Evolutionary conservation across 2,329 filamentous ascomycete species (phyloP).

Genomic region (Magnaporthiopsis incrustans): DNA sequence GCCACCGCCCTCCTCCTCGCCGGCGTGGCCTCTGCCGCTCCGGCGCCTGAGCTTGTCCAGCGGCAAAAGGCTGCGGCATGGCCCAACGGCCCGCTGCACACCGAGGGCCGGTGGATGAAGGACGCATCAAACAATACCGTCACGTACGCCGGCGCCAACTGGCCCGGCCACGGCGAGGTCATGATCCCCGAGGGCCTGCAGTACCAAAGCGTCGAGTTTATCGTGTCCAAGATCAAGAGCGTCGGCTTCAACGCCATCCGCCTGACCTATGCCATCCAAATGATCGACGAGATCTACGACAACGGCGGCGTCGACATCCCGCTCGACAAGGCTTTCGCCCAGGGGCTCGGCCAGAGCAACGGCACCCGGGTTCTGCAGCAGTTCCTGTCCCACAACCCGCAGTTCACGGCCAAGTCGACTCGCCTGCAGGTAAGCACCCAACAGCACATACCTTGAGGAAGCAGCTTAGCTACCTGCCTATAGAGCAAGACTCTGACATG

Average conservation of each 20-base stretch:
- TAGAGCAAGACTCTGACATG: background rate
- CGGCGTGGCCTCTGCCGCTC: background rate
- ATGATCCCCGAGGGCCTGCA: conserved; percentile 60
- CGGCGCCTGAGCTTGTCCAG: background rate
- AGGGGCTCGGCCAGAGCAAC: conserved; percentile 41
- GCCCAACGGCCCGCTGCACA: conserved; percentile 35
- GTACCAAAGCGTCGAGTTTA: conserved; percentile 46
- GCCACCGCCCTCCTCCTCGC: background rate
- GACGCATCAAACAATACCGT: conserved; percentile 34
- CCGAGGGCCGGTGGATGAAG: conserved; percentile 33
- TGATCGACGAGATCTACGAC: conserved; percentile 51
- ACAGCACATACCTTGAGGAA: conserved; percentile 4
- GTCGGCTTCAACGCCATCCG: conserved; percentile 56
- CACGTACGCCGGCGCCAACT: conserved; percentile 50
- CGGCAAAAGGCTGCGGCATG: conserved; percentile 18
- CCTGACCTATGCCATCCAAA: conserved; percentile 55
- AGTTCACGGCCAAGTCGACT: conserved; percentile 45
- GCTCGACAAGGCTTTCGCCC: conserved; percentile 29
- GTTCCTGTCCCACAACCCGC: conserved; percentile 48
- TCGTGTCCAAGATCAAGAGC: conserved; percentile 48
- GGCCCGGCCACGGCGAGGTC: conserved; percentile 52
- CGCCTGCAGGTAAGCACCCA: conserved; percentile 35
- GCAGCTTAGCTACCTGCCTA: conserved; percentile 2
- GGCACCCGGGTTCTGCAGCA: conserved; percentile 41
- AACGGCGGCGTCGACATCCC: conserved; percentile 39